Evolutionary conservation across 331 rosid species (phyloP).

Genomic region (Rosa hybrid): DNA sequence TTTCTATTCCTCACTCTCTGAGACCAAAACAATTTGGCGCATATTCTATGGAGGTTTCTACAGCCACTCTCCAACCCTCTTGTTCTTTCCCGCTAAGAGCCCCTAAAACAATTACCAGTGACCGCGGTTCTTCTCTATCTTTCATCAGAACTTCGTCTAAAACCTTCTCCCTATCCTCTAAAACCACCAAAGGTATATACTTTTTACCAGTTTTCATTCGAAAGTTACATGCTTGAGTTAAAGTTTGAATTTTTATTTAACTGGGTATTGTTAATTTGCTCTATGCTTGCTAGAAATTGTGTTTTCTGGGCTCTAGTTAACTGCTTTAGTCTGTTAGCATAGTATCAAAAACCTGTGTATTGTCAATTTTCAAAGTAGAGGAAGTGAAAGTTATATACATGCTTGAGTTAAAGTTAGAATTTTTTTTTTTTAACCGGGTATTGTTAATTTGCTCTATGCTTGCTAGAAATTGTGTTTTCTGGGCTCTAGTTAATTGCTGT

Average conservation of each 20-base stretch:
- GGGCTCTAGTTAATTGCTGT: background rate
- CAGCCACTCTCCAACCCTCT: conserved; percentile 37
- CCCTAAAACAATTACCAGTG: conserved; percentile 29
- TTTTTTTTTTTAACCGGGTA: background rate
- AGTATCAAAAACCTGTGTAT: background rate
- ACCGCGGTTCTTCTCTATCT: conserved; percentile 27
- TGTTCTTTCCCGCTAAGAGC: conserved; percentile 35
- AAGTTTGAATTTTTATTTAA: background rate
- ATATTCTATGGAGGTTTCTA: conserved; percentile 39
- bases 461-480: background rate
- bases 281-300: conserved; percentile 2
- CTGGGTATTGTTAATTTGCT: conserved; percentile 7
- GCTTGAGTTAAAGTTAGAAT: background rate
- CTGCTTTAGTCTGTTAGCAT: background rate
- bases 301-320: background rate
- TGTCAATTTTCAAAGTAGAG: background rate
- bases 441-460: conserved; percentile 1
- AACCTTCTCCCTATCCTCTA: conserved; percentile 23
- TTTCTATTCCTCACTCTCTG: background rate
- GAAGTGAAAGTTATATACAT: background rate
- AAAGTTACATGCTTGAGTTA: background rate
- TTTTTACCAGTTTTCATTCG: background rate
- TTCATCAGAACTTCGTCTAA: conserved; percentile 26
- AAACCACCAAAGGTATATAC: conserved; percentile 29
- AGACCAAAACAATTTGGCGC: background rate